A percentile compares a stretch with the other conserved stretches of the same genome.
These are phyloP conservation scores for Gossypium raimondii DNA, from an alignment of 345 rosid genomes.

Conservation along the genomic window DNA sequence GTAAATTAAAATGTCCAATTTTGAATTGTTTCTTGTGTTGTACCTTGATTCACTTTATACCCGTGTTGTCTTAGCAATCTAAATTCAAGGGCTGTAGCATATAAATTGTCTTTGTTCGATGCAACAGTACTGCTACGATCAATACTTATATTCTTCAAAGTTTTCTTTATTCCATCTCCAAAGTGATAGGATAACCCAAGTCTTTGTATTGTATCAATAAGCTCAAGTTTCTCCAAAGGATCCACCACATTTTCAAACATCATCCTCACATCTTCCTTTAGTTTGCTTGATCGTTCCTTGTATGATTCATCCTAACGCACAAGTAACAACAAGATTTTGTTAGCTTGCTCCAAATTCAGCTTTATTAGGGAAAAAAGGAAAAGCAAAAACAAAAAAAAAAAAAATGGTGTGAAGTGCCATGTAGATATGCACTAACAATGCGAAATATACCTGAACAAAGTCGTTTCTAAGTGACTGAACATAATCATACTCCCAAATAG, in stretches of 20 bases:
- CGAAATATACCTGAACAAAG: not conserved
- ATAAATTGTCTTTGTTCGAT: conserved; percentile 14
- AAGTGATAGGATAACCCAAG: conserved; percentile 36
- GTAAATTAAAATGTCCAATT: not conserved
- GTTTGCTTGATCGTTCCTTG: not conserved
- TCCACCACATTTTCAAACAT: conserved; percentile 13
- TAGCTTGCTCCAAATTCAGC: too few relatives aligned
- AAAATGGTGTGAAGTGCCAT: too few relatives aligned
- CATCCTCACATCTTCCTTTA: conserved; percentile 12
- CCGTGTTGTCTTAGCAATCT: not conserved
- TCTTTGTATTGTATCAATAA: conserved; percentile 31
- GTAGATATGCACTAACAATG: too few relatives aligned
- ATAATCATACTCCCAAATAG: conserved; percentile 30
- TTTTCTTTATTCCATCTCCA: conserved; percentile 11
- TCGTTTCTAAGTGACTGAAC: conserved; percentile 31
- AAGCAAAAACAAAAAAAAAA: too few relatives aligned
- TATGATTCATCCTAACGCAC: not conserved
- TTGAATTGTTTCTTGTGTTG: not conserved
- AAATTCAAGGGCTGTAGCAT: conserved; percentile 19
- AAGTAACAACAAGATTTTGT: too few relatives aligned
- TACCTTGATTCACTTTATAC: not conserved
- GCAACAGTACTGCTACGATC: not conserved
- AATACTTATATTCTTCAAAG: not conserved
- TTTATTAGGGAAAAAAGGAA: too few relatives aligned
- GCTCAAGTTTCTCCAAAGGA: conserved; percentile 26